Conservation (phyloP, 2,329 filamentous ascomycete genomes). For the Epichloe bromicola region DNA sequence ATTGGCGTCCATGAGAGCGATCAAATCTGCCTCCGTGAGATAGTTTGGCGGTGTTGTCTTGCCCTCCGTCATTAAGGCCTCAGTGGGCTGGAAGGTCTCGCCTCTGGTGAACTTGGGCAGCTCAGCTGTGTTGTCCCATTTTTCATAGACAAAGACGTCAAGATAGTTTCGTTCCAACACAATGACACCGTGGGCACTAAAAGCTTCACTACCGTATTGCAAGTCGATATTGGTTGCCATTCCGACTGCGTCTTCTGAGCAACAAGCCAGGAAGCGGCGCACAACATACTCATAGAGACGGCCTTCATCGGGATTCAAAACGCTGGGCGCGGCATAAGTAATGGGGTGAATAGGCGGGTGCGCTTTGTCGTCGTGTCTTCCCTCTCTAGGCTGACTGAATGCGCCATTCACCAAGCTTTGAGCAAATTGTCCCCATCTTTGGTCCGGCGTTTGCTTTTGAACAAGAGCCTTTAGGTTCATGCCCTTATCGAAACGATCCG, state of each 20-base stretch:
- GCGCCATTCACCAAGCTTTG: constrained; percentile 59
- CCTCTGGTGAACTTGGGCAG: constrained; percentile 68
- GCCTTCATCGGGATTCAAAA: constrained; percentile 53
- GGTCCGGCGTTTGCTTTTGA: constrained; percentile 69
- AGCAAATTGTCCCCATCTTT: constrained; percentile 69
- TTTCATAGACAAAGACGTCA: constrained; percentile 91
- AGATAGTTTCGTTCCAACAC: constrained; percentile 87
- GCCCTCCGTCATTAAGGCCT: constrained; percentile 83
- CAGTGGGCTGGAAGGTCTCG: constrained; percentile 75
- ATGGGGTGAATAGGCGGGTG: constrained; percentile 96
- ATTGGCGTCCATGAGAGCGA: constrained; percentile 95
- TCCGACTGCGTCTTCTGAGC: constrained; percentile 85
- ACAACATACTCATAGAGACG: constrained; percentile 87
- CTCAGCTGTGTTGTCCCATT: constrained; percentile 79
- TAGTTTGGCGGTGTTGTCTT: constrained; percentile 76
- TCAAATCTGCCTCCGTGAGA: constrained; percentile 88
- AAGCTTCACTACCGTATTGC: constrained; percentile 68
- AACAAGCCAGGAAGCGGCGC: constrained; percentile 86
- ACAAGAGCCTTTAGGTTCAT: constrained; percentile 74
- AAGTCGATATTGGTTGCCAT: constrained; percentile 76
- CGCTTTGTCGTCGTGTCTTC: constrained; percentile 86
- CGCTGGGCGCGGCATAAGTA: constrained; percentile 58
- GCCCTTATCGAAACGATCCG: constrained; percentile 82
- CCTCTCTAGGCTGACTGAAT: constrained; percentile 71
- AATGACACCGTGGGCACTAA: constrained; percentile 69